A percentile compares a stretch with the other conserved stretches of the same genome.
Evolutionary conservation across 2,329 filamentous ascomycete species (phyloP).

Genomic region (Pseudogymnoascus sp.): DNA sequence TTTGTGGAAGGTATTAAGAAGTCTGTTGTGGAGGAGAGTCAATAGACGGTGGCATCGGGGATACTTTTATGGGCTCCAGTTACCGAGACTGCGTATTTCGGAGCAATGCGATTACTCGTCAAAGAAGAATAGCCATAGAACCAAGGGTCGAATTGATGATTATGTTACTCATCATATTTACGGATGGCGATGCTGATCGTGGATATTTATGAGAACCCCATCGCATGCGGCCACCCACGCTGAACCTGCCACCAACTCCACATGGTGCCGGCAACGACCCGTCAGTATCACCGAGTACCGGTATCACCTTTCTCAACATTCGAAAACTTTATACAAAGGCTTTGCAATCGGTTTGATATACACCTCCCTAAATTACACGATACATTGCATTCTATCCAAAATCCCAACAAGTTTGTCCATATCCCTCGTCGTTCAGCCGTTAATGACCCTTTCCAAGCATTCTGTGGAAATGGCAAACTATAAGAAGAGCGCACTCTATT

Average conservation of each 20-base stretch:
- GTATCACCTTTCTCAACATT: background rate
- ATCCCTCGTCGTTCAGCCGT: background rate
- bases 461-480: background rate
- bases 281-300: background rate
- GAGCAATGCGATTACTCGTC: background rate
- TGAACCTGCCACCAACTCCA: background rate
- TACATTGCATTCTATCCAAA: background rate
- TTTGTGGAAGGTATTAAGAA: constrained; percentile 86
- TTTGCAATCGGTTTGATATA: background rate
- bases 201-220: background rate
- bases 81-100: background rate
- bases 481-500: background rate
- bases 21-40: constrained; percentile 53
- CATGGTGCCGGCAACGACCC: background rate
- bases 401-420: background rate
- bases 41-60: background rate
- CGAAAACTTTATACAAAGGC: background rate
- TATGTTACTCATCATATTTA: background rate
- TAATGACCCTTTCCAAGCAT: background rate
- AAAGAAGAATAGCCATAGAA: background rate
- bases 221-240: background rate
- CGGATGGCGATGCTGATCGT: background rate
- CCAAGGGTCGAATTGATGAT: background rate
- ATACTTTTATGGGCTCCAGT: background rate
- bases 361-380: background rate